Evolutionary conservation across 2,329 filamentous ascomycete species (phyloP).

Genomic region (Cordyceps farinosa): DNA sequence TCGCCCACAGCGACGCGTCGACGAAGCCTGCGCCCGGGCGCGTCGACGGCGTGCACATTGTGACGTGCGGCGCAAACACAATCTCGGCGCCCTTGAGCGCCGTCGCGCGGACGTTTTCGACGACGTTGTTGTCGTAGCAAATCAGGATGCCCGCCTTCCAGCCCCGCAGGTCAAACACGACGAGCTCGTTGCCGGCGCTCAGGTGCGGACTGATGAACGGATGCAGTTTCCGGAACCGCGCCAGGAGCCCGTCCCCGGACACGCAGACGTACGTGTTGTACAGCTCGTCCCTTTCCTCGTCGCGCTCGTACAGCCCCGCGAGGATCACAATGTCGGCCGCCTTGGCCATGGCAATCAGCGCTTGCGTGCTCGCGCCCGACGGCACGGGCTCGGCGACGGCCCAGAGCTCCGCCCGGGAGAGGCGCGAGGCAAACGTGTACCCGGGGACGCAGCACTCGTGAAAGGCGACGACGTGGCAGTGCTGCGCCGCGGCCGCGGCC

Average conservation of each 20-base stretch:
- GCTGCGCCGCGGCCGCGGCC: neutral
- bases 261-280: constrained; percentile 24
- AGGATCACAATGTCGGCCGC: constrained; percentile 13
- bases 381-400: constrained; percentile 17
- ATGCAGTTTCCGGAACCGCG: constrained; percentile 22
- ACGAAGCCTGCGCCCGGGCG: constrained; percentile 23
- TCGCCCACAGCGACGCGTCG: constrained; percentile 17
- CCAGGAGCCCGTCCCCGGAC: constrained; percentile 17
- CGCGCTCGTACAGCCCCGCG: constrained; percentile 19
- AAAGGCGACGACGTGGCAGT: constrained; percentile 18
- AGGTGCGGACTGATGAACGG: constrained; percentile 22
- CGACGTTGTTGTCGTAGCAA: constrained; percentile 24
- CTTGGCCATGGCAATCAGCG: constrained; percentile 7
- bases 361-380: constrained; percentile 6
- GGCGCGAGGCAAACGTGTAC: constrained; percentile 18
- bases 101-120: constrained; percentile 22
- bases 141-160: constrained; percentile 23
- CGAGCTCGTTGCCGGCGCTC: constrained; percentile 17
- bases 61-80: constrained; percentile 22
- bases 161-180: constrained; percentile 21
- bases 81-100: constrained; percentile 20
- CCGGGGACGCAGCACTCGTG: constrained; percentile 20
- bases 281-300: constrained; percentile 4
- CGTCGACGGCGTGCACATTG: constrained; percentile 22
- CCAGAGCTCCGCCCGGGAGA: constrained; percentile 6